These are phyloP conservation scores for Ajuga reptans DNA, from an alignment of 305 asterid species.

Conservation along the genomic window DNA sequence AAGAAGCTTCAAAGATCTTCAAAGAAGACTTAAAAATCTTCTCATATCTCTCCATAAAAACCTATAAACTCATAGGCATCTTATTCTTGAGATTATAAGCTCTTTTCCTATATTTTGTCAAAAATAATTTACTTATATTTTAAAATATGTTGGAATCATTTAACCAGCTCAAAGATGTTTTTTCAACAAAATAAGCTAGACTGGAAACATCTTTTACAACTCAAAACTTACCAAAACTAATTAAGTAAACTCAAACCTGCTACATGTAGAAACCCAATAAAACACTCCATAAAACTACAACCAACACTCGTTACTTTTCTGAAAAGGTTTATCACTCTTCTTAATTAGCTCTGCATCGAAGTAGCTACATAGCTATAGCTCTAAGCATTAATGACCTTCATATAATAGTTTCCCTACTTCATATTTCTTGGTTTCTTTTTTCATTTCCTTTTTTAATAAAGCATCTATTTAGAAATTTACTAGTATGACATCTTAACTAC, in stretches of 20 bases:
- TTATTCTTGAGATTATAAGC: background rate
- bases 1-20: background rate
- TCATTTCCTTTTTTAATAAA: too few species aligned
- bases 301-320: background rate
- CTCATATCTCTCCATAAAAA: background rate
- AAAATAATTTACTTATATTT: background rate
- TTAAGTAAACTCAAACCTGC: background rate
- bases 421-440: too few species aligned
- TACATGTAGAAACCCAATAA: background rate
- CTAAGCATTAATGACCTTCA: too few species aligned
- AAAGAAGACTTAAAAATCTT: background rate
- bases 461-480: background rate
- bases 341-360: background rate
- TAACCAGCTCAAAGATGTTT: too few species aligned
- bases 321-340: background rate
- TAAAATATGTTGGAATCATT: background rate
- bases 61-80: background rate
- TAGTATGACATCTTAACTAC: background rate
- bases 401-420: too few species aligned
- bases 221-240: background rate
- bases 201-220: background rate
- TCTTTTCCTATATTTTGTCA: background rate
- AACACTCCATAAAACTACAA: background rate
- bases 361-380: background rate
- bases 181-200: background rate